Base-by-base conservation (phyloP, 345 rosid species). In the Rhizophora apiculata region DNA sequence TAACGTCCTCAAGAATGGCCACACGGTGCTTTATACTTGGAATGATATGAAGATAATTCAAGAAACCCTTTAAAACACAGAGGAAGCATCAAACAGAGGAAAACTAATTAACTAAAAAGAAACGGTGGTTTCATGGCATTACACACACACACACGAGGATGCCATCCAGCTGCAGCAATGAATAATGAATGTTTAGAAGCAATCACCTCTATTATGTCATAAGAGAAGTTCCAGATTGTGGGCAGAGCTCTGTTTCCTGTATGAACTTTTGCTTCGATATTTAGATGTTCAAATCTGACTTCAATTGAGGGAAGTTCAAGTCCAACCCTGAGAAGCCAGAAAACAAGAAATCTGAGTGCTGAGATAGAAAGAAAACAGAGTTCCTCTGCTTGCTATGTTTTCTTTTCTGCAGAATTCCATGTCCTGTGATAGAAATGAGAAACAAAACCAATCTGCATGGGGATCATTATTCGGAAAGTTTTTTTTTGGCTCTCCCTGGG, bases 241-340 rank as follows among this genome's bases (percentile, higher is more conserved):
- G 96, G 91, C 68, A 89, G 78, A 54, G 97, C 92, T 77, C 88
- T 85, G 70, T 86, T 79, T 72, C 92, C 93, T 0, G 81, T 89
- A 73, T 80, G 78, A 60, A 85, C 86, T 80, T 86, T 85, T 60
- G 88, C 93, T 71, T 81, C 83, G 31, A 84, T 27, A 26, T 65
- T 81, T 51, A 86, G 58, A 71, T 82, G 78, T 72, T 86, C 84
- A 46, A 79, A 86, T 64, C 88, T 70, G 8, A 86, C 88, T 78
- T 84, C 86, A 24, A 81, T 76, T 0, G 84, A 75, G 10, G 90
- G 86, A 51, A 84, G 31, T 0, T 76, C 69, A 13, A 86, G 75
- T 43, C 90, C 86, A 67, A 86, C 90, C 61, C 90, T 84, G 81
- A 18, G 55, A 37, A 20, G 63, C 24, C 72, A 71, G 11, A 19